Base-by-base conservation (phyloP, 345 rosid genomes). In the Syzygium oleosum region DNA sequence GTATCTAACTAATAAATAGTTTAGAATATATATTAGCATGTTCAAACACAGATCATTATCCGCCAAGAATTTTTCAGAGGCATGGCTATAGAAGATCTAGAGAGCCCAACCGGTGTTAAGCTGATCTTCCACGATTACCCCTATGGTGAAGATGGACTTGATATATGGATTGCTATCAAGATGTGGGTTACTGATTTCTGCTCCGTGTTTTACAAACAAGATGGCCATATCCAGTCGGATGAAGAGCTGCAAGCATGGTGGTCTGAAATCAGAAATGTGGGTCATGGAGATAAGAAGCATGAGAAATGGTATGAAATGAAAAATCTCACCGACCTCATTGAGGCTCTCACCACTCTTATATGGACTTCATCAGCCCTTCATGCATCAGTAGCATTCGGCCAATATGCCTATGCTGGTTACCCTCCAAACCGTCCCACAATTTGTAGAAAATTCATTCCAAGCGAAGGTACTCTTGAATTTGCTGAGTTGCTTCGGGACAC, bases 211-310 rank as follows among this genome's bases (percentile, higher is more conserved):
- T 95, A 95, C 92, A 55, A 88, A 68, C 90, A 91, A 25, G 92
- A 94, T 84, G 85, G 89, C 53, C 86, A 92, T 68, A 90, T 95
- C 65, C 78, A 19, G n/a, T 85, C 90, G 6, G 95, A 95, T 54
- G 58, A 41, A 55, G 95, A 95, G 92, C 88, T 95, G 85, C 95
- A 94, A 89, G 92, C 91, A 86, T 95, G 97, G 95, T 95, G 97
- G 95, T 86, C 89, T 52, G 97, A 95, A 88, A 89, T 94, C 56
- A 89, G 90, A 59, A 91, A 93, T 15, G 88, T 90, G 22, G 95
- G 97, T 13, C 97, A 95, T 52, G 92, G 91, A 51, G 95, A 94
- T 73, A 92, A 93, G 89, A 16, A 88, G 86, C 84, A 90, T 7
- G 95, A 92, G 87, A 87, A 87, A 86, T 90, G 97, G 97, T 87